These are phyloP conservation scores for Oryza australiensis DNA, from an alignment of 176 grass and related monocot genomes.

Conservation along the genomic window DNA sequence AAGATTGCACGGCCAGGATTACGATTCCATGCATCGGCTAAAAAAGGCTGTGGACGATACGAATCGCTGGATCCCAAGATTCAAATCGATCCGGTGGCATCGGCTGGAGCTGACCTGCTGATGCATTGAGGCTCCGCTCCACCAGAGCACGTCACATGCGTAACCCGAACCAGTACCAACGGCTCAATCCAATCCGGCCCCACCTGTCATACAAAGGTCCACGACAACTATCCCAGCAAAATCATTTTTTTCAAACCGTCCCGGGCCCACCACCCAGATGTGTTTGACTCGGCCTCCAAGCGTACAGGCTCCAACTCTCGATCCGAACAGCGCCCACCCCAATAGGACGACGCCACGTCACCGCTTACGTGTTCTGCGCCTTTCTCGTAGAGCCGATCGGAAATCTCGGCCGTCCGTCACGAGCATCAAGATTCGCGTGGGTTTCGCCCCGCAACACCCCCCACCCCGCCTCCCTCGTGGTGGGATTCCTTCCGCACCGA, in stretches of 20 bases:
- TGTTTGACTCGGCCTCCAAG: conserved; percentile 4
- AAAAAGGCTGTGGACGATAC: not conserved
- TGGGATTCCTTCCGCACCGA: not conserved
- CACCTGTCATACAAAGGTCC: not conserved
- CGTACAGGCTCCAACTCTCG: too few species aligned
- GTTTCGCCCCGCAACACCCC: too few species aligned
- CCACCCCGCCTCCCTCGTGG: not conserved
- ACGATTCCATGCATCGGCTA: not conserved
- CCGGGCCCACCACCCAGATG: not conserved
- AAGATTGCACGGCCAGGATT: not conserved
- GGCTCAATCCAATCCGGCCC: not conserved
- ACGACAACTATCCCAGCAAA: not conserved
- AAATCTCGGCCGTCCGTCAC: not conserved
- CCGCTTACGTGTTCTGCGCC: not conserved
- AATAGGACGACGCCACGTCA: not conserved
- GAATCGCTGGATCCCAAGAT: not conserved
- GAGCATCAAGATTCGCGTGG: conserved; percentile 30
- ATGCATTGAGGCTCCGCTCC: not conserved
- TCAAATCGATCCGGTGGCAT: conserved; percentile 36
- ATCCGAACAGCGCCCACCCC: not conserved
- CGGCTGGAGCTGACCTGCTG: conserved; percentile 8
- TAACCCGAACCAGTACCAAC: conserved; percentile 22
- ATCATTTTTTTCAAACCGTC: conserved; percentile 22
- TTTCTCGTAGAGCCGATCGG: not conserved
- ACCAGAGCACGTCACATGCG: not conserved